Percentiles rank a stretch among this genome's conserved stretches.
These are phyloP conservation scores for Ajuga chamaepitys DNA, from an alignment of 257 asterid genomes.

Conservation along the genomic window DNA sequence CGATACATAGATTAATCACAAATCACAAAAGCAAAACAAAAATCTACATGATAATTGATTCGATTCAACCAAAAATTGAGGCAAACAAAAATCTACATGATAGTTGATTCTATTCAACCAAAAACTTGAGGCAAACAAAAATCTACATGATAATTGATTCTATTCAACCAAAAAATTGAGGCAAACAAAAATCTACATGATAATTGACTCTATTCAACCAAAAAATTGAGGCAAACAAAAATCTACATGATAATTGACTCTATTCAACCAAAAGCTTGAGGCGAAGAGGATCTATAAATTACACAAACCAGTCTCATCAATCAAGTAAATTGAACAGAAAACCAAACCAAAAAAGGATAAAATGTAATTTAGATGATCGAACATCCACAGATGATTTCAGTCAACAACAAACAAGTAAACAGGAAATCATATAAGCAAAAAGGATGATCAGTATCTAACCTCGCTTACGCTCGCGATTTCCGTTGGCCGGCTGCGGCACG, in stretches of 20 bases:
- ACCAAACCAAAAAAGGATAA: neutral
- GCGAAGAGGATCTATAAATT: neutral
- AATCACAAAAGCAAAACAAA: neutral
- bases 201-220: too few species aligned
- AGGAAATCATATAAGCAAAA: neutral
- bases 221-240: neutral
- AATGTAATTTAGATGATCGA: neutral
- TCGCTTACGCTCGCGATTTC: slow-evolving; percentile 82
- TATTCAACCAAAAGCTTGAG: too few species aligned
- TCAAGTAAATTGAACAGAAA: neutral
- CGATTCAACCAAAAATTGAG: too few species aligned
- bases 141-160: too few species aligned
- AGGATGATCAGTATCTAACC: slow-evolving; percentile 42
- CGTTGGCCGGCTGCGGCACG: slow-evolving; percentile 35
- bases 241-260: too few species aligned
- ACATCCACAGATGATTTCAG: slow-evolving; percentile 2
- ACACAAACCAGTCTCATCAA: neutral
- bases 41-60: neutral
- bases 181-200: too few species aligned
- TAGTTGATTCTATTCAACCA: too few species aligned
- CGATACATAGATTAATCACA: neutral
- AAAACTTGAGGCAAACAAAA: neutral
- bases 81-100: too few species aligned
- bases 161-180: too few species aligned
- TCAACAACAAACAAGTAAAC: slow-evolving; percentile 6